Evolutionary conservation across 192 early-diverging fungal genomes (phyloP).

Genomic region (Fimicolochytrium jonesii): DNA sequence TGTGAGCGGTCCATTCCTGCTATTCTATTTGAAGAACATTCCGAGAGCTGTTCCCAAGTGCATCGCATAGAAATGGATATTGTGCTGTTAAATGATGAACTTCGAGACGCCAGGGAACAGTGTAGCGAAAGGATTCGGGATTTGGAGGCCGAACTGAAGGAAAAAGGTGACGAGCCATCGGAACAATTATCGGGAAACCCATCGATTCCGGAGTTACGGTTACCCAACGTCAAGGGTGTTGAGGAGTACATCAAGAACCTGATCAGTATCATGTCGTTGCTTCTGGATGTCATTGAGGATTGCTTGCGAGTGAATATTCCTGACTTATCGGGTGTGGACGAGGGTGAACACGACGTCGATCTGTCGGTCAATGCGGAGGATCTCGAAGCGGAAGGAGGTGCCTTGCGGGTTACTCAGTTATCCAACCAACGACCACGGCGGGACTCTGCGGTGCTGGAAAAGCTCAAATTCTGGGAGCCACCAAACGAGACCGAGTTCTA

Average conservation of each 20-base stretch:
- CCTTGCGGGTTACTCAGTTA: too few relatives aligned
- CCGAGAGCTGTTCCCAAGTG: conserved; percentile 62
- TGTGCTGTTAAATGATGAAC: conserved; percentile 65
- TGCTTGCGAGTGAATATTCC: conserved; percentile 25
- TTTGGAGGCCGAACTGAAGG: conserved; percentile 32
- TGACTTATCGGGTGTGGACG: conserved; percentile 2
- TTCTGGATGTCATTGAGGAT: conserved; percentile 31
- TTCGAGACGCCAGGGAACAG: conserved; percentile 54
- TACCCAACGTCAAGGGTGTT: neutral
- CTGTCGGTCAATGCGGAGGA: too few relatives aligned
- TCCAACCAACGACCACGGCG: neutral
- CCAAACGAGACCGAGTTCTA: conserved; percentile 37
- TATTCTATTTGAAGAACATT: conserved; percentile 71
- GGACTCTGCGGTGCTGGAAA: neutral
- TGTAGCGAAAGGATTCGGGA: conserved; percentile 31
- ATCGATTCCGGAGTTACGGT: too few relatives aligned
- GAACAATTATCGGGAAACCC: too few relatives aligned
- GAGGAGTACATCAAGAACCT: conserved; percentile 35
- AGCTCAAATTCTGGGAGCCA: conserved; percentile 26
- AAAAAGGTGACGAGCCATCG: conserved; percentile 2
- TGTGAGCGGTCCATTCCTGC: conserved; percentile 72
- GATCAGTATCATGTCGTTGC: conserved; percentile 5
- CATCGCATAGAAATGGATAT: conserved; percentile 77
- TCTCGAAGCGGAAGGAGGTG: too few relatives aligned
- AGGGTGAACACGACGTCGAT: neutral